phyloP scores from a whole-genome alignment of 2,329 filamentous ascomycete genomes.

The Fusarium chaquense region DNA sequence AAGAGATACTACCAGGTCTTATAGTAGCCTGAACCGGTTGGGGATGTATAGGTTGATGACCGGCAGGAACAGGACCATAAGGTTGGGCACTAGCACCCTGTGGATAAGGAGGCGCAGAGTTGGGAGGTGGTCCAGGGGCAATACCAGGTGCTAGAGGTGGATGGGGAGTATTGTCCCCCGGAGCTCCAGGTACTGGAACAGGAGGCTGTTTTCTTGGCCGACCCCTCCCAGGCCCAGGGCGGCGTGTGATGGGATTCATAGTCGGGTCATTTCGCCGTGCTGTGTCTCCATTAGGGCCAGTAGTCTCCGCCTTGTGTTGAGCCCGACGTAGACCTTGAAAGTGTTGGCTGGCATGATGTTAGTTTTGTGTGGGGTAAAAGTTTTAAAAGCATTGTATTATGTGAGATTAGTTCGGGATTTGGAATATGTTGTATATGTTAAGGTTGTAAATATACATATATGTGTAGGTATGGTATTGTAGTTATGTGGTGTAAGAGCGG shows the following conservation, averaged over 20 bases:
- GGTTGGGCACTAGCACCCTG: conserved; percentile 6
- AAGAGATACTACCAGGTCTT: conserved; percentile 1
- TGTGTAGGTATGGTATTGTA: background rate
- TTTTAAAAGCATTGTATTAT: background rate
- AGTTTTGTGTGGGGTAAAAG: conserved; percentile 9
- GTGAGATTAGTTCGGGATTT: background rate
- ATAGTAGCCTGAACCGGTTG: conserved; percentile 7
- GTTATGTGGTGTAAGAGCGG: background rate
- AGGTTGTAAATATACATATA: background rate
- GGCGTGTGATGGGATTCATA: conserved; percentile 69
- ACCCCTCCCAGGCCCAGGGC: conserved; percentile 69
- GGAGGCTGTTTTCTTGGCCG: conserved; percentile 62
- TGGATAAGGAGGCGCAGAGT: conserved; percentile 11
- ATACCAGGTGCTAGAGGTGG: conserved; percentile 16
- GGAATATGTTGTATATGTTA: background rate
- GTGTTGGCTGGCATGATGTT: conserved; percentile 62
- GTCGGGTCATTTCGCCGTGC: conserved; percentile 62
- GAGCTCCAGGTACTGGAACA: conserved; percentile 23
- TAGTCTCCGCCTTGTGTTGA: conserved; percentile 64
- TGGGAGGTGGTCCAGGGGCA: conserved; percentile 20
- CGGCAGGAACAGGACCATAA: conserved; percentile 4
- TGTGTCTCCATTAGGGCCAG: conserved; percentile 51
- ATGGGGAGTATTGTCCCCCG: conserved; percentile 21
- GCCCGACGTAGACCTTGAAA: conserved; percentile 69
- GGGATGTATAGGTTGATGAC: conserved; percentile 3